Evolutionary conservation across 2,329 filamentous ascomycete genomes (phyloP).

Genomic region (Arthrobotrys iridis): DNA sequence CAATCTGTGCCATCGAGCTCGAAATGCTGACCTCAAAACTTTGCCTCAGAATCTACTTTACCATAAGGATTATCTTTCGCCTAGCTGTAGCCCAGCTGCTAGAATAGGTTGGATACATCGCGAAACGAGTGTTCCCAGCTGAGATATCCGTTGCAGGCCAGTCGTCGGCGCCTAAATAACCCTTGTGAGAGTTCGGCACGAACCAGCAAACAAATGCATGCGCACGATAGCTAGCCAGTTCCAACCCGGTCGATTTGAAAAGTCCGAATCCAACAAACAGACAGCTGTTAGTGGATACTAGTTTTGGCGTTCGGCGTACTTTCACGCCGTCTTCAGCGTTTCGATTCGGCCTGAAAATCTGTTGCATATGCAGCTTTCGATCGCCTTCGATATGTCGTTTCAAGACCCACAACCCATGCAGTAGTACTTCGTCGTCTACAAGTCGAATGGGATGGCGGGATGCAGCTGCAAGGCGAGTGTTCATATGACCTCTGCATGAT

Average conservation of each 20-base stretch:
- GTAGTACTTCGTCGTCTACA: conserved; percentile 22
- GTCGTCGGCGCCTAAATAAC: conserved; percentile 27
- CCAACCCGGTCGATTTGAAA: background rate
- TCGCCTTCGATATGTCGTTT: background rate
- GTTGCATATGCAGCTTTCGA: conserved; percentile 17
- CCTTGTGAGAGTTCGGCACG: background rate
- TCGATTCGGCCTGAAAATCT: background rate
- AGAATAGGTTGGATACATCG: background rate
- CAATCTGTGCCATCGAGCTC: background rate
- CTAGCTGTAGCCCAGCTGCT: background rate
- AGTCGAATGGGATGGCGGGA: background rate
- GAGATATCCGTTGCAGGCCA: background rate
- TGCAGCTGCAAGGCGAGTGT: conserved; percentile 33
- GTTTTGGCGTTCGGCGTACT: conserved; percentile 3
- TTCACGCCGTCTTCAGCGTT: background rate
- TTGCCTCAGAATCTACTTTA: background rate
- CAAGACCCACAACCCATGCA: conserved; percentile 14
- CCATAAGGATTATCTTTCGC: background rate
- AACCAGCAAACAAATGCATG: background rate
- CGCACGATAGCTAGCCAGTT: background rate
- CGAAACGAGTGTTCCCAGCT: background rate
- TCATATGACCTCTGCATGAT: conserved; percentile 28
- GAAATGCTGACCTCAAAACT: background rate
- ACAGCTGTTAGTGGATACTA: background rate
- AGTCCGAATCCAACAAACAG: background rate